phyloP scores from a whole-genome alignment of 495 filamentous ascomycete genomes.

The Trypethelium eluteriae region DNA sequence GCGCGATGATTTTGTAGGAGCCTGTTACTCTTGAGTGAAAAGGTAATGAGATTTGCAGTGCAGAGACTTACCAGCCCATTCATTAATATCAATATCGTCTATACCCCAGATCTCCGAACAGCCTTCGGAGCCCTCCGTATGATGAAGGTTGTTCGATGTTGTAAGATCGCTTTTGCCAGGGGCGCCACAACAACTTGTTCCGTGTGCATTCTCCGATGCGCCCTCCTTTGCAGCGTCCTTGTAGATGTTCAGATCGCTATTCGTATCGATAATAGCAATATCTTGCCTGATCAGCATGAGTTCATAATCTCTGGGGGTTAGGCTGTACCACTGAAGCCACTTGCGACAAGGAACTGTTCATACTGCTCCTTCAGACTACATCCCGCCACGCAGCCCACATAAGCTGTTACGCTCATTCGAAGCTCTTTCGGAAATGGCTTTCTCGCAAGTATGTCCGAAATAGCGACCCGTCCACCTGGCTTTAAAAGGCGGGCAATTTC shows the following conservation, averaged over 20 bases:
- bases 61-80: constrained; percentile 44
- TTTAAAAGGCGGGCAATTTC: constrained; percentile 58
- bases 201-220: background rate
- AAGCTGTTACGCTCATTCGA: constrained; percentile 42
- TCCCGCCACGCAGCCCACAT: constrained; percentile 56
- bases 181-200: constrained; percentile 14
- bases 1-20: constrained; percentile 41
- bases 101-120: constrained; percentile 11
- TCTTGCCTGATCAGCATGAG: constrained; percentile 33
- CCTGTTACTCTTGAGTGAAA: constrained; percentile 22
- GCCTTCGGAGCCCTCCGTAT: constrained; percentile 1
- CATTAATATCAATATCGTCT: constrained; percentile 41
- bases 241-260: constrained; percentile 54
- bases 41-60: constrained; percentile 17
- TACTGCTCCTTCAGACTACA: constrained; percentile 50
- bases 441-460: constrained; percentile 58
- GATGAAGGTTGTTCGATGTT: background rate
- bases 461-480: constrained; percentile 53
- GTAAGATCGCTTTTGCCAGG: background rate
- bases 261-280: constrained; percentile 46
- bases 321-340: constrained; percentile 48
- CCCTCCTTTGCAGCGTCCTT: constrained; percentile 31
- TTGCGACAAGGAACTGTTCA: constrained; percentile 46
- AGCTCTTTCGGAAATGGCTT: constrained; percentile 46
- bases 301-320: constrained; percentile 2